Base-by-base conservation (phyloP, 2,329 filamentous ascomycete species). In the Phyllosticta citrichinensis region DNA sequence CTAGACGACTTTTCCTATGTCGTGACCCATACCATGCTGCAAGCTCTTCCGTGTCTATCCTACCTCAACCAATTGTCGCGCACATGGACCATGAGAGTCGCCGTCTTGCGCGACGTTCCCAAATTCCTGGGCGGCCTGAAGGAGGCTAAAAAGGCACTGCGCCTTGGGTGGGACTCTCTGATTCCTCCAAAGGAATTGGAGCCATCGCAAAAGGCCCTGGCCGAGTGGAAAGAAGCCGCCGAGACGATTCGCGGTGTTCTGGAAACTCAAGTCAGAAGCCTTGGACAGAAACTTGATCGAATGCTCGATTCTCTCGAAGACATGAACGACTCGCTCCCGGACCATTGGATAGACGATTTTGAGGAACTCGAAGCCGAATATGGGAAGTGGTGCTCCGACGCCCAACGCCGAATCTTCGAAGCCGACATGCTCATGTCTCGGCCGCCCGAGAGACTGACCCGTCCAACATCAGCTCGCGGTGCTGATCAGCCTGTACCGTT, bases 1-100 rank as follows among this genome's bases (percentile, higher is more conserved):
- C 84, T 97, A 79, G 91, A 94, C 67, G 94, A 97, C 72, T 85
- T 96, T 68, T 92, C 91, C 9, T 90, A 93, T 24, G 82, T 97
- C 55, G 83, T 97, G 61, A 97, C 94, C 1, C 89, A 92, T 27
- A 96, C 93, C 35, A 88, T 96, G 19, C 76, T 99, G n/a, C 89
- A 94, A 69, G 85, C 91, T 3, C 80, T 99, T 20, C 94, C 94
- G 1, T 87, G 88, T 62, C 76, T 97, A 52, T 87, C 90, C 10
- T 86, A 82, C 60, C 75, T 99, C 22, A 85, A 84, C 60, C 81
- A 82, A 9, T 75, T 95, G n/a, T 78, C 97, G 56, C 83, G 85
- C 61, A 81, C 81, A 1, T 99, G 94, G 94, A 85, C 81, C 25
- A 80, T 88, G 51, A 87, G 94, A 20, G 76, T 97, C 14, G 76